Conservation (phyloP, 345 rosid species). For the Xanthoceras sorbifolium region DNA sequence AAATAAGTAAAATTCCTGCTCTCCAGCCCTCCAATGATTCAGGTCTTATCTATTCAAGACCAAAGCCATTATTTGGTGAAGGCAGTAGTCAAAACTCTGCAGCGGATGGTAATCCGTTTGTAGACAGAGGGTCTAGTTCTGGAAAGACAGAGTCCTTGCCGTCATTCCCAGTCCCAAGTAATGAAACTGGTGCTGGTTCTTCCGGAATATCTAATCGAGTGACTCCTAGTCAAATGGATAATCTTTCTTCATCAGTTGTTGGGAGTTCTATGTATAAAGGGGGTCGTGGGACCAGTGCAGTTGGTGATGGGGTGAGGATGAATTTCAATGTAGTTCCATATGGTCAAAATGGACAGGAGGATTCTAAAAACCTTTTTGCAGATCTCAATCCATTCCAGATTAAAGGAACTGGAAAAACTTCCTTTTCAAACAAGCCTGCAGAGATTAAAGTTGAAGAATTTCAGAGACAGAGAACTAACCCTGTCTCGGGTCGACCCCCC, state of each 20-base stretch:
- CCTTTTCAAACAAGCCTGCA: constrained; percentile 49
- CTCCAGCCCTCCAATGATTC: constrained; percentile 46
- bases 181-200: constrained; percentile 53
- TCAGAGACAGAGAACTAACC: constrained; percentile 57
- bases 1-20: constrained; percentile 46
- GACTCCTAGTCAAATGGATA: constrained; percentile 53
- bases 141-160: constrained; percentile 38
- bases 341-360: constrained; percentile 67
- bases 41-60: constrained; percentile 37
- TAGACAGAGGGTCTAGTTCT: constrained; percentile 42
- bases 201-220: constrained; percentile 48
- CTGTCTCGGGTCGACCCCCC: constrained; percentile 64
- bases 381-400: constrained; percentile 94
- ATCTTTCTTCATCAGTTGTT: constrained; percentile 44
- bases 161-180: constrained; percentile 34
- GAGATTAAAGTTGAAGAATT: constrained; percentile 60
- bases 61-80: constrained; percentile 61
- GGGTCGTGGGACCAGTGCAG: constrained; percentile 50
- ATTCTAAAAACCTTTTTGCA: constrained; percentile 76
- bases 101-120: constrained; percentile 33
- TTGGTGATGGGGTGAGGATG: constrained; percentile 62
- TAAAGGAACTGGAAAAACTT: constrained; percentile 74
- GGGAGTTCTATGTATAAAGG: constrained; percentile 63
- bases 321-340: constrained; percentile 75
- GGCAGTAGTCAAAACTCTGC: constrained; percentile 61